Evolutionary conservation across 2,329 filamentous ascomycete genomes (phyloP), one percentile per base, ranked within the genome.

Genomic region (Dactylellina leptospora): DNA sequence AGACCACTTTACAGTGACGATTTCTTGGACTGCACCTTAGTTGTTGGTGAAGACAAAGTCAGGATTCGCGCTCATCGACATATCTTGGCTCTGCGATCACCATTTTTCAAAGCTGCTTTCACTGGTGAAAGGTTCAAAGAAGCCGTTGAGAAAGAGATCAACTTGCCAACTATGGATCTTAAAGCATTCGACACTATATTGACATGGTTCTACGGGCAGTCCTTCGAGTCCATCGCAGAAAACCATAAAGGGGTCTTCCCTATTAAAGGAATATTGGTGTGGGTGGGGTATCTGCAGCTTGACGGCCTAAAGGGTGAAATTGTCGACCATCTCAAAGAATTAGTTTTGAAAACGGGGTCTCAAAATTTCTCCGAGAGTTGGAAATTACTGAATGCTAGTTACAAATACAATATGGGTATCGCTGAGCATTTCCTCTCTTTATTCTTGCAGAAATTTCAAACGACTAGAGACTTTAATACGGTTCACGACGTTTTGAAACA

Each of bases 91-190:
- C 23, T 2, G 2, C 47, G 18, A 11, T 51, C 47, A 51, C 13
- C 47, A 4, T 51, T 51, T 16, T 51, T 51, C 23, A 16, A 51
- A 2, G 25, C 27, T 33, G 47, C 47, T n/a, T 51, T 51, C 25
- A 51, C 23, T n/a, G 47, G 23, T 22, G 44, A 47, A 27, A 30
- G 47, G 11, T 51, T 51, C 27, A 30, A 33, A 16, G 47, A 51
- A 51, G 30, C 25, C 25, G 10, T 51, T 13, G 23, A 51, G 16
- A 23, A 27, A 20, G 47, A 51, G n/a, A 18, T 51, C 11, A 33
- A 51, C 10, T 18, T 51, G 23, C 47, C 47, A 3, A n/a, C 23
- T 2, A 30, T 51, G 18, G 13, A 16, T 16, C 20, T 33, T 1
- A 2, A 2, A 18, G 11, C 23, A 13, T 30, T 51, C 23, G 13